Evolutionary conservation across 78 protist genomes (phyloP).

Genomic region (Pigoraptor vietnamica): DNA sequence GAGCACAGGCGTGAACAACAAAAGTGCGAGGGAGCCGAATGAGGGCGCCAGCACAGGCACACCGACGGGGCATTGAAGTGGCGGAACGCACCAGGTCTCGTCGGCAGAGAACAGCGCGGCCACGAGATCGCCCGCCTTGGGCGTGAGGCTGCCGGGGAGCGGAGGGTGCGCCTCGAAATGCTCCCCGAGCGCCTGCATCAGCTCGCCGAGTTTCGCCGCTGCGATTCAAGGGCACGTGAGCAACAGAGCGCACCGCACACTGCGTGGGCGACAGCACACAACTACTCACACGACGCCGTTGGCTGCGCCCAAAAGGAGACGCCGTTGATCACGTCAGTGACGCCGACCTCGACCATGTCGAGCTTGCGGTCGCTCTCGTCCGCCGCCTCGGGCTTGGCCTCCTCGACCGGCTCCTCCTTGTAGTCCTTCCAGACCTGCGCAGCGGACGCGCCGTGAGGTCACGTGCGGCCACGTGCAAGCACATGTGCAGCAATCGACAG

Average conservation of each 20-base stretch:
- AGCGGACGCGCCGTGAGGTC: too few species aligned
- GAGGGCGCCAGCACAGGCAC: too few species aligned
- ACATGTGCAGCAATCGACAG: too few species aligned
- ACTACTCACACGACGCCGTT: background rate
- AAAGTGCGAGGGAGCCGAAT: background rate
- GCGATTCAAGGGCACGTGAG: too few species aligned
- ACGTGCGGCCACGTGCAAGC: too few species aligned
- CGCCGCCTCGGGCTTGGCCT: background rate
- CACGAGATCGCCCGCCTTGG: background rate
- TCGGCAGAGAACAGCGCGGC: background rate
- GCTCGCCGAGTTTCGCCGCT: background rate
- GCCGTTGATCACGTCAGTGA: background rate
- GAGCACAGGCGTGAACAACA: too few species aligned
- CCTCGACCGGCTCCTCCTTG: background rate
- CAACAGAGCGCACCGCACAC: too few species aligned
- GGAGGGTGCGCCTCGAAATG: background rate
- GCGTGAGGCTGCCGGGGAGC: background rate
- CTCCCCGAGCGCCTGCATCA: background rate
- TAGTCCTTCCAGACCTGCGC: background rate
- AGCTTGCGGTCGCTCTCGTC: background rate
- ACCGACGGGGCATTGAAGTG: background rate
- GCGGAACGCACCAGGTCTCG: background rate
- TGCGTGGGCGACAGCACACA: too few species aligned
- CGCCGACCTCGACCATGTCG: background rate
- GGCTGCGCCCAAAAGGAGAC: background rate